Evolutionary conservation across 2,329 filamentous ascomycete genomes (phyloP).

Genomic region (Neopestalotiopsis sp.): DNA sequence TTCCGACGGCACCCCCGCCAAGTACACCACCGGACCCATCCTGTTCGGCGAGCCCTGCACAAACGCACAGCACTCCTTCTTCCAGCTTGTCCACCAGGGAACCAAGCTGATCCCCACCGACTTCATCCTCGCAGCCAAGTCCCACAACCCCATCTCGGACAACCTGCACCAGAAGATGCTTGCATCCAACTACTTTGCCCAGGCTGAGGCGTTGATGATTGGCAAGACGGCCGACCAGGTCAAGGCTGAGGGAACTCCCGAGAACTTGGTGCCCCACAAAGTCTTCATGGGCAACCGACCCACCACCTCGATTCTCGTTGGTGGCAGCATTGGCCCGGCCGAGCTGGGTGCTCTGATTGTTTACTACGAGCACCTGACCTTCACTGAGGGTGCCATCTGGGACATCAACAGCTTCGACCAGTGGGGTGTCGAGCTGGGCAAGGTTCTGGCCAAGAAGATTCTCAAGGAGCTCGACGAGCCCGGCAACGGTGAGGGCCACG

Average conservation of each 20-base stretch:
- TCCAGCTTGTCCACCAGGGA: conserved; percentile 98
- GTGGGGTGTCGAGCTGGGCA: conserved; percentile 98
- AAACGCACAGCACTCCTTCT: conserved; percentile 99
- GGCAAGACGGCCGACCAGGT: conserved; percentile 85
- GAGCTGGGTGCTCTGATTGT: conserved; percentile 94
- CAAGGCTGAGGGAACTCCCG: conserved; percentile 73
- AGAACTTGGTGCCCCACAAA: conserved; percentile 92
- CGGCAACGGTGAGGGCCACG: conserved; percentile 76
- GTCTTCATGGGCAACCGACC: conserved; percentile 98
- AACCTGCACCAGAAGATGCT: conserved; percentile 98
- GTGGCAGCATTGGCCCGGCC: conserved; percentile 90
- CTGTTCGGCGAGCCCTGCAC: conserved; percentile 98
- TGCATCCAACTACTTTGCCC: conserved; percentile 89
- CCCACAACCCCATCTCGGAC: conserved; percentile 91
- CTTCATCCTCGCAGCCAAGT: conserved; percentile 95
- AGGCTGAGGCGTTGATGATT: conserved; percentile 89
- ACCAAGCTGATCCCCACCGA: conserved; percentile 98
- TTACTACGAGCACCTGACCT: conserved; percentile 99
- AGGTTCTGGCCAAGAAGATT: conserved; percentile 93
- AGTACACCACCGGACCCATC: conserved; percentile 96
- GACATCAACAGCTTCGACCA: conserved; percentile 99
- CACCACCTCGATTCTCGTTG: conserved; percentile 89
- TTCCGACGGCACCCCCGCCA: conserved; percentile 84
- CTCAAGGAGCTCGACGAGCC: conserved; percentile 81
- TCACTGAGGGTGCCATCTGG: conserved; percentile 97